phyloP scores from a whole-genome alignment of 1,139 yeast genomes.

The Pichia sp. region DNA sequence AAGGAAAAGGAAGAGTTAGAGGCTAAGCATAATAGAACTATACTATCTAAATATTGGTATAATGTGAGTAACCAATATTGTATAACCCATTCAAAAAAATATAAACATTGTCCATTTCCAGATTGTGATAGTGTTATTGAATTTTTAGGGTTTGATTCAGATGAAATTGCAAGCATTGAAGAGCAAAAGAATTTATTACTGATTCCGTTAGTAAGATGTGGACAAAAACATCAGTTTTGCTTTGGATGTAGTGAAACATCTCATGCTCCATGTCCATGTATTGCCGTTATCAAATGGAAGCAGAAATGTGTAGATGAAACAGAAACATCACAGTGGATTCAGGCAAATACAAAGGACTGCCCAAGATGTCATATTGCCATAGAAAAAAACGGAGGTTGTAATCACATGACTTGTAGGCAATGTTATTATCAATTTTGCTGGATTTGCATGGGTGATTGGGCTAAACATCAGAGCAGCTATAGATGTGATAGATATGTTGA shows the following conservation, averaged over 20 bases:
- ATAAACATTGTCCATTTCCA: conserved; percentile 82
- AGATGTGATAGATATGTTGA: conserved; percentile 56
- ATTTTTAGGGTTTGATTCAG: conserved; percentile 34
- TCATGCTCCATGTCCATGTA: conserved; percentile 83
- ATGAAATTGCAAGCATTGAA: conserved; percentile 28
- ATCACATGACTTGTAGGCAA: conserved; percentile 85
- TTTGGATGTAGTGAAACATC: conserved; percentile 66
- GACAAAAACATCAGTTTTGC: conserved; percentile 68
- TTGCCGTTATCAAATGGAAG: conserved; percentile 65
- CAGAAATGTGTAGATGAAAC: conserved; percentile 80
- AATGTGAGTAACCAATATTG: conserved; percentile 43
- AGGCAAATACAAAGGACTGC: conserved; percentile 82
- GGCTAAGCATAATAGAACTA: conserved; percentile 19
- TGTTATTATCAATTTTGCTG: conserved; percentile 86
- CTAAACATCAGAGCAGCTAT: conserved; percentile 59
- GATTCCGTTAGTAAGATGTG: conserved; percentile 67
- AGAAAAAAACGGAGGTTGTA: conserved; percentile 85
- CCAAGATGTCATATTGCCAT: conserved; percentile 57
- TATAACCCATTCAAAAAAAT: conserved; percentile 40
- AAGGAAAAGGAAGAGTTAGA: conserved; percentile 22
- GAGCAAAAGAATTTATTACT: conserved; percentile 32
- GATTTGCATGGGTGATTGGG: conserved; percentile 83
- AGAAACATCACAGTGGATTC: conserved; percentile 84
- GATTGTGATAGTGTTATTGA: conserved; percentile 67
- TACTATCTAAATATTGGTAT: conserved; percentile 24